Evolutionary conservation across 2,329 filamentous ascomycete genomes (phyloP).

Genomic region (Byssoonygena ceratinophila): DNA sequence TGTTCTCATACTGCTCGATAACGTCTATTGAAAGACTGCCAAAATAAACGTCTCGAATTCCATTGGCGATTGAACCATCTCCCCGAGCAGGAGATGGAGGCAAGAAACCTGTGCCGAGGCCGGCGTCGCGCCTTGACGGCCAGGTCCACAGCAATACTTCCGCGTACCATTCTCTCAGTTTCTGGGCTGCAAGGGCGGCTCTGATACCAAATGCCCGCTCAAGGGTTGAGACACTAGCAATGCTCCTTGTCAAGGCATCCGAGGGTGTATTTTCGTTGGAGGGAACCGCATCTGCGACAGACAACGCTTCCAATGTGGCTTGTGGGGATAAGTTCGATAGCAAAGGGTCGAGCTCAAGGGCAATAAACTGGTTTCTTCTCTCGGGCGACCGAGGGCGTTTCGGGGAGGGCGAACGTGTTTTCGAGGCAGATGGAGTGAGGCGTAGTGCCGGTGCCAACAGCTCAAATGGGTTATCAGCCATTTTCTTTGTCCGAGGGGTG

Average conservation of each 20-base stretch:
- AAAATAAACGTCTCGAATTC: slow-evolving; percentile 43
- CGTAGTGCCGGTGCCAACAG: slow-evolving; percentile 24
- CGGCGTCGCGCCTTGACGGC: slow-evolving; percentile 35
- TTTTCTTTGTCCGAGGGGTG: slow-evolving; percentile 26
- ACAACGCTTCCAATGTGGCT: slow-evolving; percentile 43
- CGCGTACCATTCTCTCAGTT: slow-evolving; percentile 47
- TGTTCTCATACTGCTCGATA: slow-evolving; percentile 57
- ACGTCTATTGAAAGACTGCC: slow-evolving; percentile 59
- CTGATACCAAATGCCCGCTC: slow-evolving; percentile 50
- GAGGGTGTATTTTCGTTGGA: slow-evolving; percentile 30
- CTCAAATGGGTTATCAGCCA: slow-evolving; percentile 23
- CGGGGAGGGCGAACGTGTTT: slow-evolving; percentile 25
- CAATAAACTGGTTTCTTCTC: slow-evolving; percentile 28
- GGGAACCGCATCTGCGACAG: slow-evolving; percentile 33
- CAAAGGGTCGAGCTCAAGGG: slow-evolving; percentile 37
- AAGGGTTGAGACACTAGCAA: slow-evolving; percentile 45
- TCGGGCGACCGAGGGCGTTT: slow-evolving; percentile 31
- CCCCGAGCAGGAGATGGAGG: slow-evolving; percentile 18
- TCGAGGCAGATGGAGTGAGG: slow-evolving; percentile 22
- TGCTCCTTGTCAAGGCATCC: slow-evolving; percentile 39
- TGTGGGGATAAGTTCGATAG: slow-evolving; percentile 46
- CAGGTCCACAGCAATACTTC: slow-evolving; percentile 52
- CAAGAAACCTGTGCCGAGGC: slow-evolving; percentile 35
- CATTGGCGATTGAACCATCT: slow-evolving; percentile 14
- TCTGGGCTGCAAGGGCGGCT: slow-evolving; percentile 49